phyloP scores from a whole-genome alignment of 2,329 filamentous ascomycete species.

The Fusarium tuaranense region DNA sequence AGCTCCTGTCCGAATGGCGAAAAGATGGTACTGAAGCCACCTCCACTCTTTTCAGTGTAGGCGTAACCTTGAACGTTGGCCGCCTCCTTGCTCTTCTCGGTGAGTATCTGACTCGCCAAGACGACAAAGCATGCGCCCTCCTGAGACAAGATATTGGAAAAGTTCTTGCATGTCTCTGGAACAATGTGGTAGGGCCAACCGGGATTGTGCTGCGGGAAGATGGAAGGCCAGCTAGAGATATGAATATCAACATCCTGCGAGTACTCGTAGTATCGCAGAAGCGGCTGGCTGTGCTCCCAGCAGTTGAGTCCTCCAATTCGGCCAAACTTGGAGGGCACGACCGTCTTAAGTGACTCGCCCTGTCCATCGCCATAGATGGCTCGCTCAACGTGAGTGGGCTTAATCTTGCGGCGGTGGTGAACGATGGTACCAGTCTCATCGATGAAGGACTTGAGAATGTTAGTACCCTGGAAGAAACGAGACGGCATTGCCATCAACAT shows the following conservation, averaged over 20 bases:
- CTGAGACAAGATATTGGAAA: slow-evolving; percentile 59
- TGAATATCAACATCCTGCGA: slow-evolving; percentile 59
- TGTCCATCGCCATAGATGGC: slow-evolving; percentile 60
- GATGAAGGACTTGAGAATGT: slow-evolving; percentile 53
- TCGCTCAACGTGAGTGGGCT: slow-evolving; percentile 64
- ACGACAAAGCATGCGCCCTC: slow-evolving; percentile 66
- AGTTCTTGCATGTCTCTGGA: background rate
- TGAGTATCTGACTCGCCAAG: background rate
- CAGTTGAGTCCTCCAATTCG: slow-evolving; percentile 58
- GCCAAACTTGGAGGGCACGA: slow-evolving; percentile 52
- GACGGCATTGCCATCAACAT: background rate
- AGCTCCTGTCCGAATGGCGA: slow-evolving; percentile 37
- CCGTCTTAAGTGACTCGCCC: slow-evolving; percentile 52
- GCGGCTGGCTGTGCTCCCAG: slow-evolving; percentile 62
- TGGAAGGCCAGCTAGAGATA: slow-evolving; percentile 58
- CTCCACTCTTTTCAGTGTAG: background rate
- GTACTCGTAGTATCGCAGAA: slow-evolving; percentile 60
- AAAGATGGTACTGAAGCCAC: background rate
- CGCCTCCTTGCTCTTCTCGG: background rate
- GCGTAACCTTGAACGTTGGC: background rate
- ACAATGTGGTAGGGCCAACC: background rate
- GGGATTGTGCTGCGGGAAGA: slow-evolving; percentile 53
- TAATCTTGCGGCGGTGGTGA: slow-evolving; percentile 60
- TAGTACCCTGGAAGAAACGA: background rate
- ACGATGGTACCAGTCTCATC: slow-evolving; percentile 53